Base-by-base conservation (phyloP, 2,329 filamentous ascomycete genomes). In the Chaetomiaceae sp. region DNA sequence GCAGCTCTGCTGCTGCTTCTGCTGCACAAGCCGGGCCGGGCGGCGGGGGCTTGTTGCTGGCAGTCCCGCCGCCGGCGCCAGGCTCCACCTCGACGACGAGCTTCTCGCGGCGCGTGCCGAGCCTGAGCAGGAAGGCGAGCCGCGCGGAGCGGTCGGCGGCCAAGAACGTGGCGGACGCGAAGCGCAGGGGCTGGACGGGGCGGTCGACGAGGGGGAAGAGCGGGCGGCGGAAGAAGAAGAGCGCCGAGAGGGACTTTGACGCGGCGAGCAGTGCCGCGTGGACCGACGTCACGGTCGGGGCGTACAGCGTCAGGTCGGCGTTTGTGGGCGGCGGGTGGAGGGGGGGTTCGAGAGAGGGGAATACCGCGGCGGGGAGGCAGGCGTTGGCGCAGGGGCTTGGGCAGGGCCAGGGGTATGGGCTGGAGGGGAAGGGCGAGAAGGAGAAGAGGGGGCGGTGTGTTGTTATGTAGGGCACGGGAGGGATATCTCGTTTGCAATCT, bases 91-190 rank as follows among this genome's bases (percentile, higher is more conserved):
- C 69, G 2, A 68, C 66, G 5, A 14, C 63, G 40, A 48, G 65
- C 63, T n/a, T 71, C 32, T 73, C 46, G 67, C 71, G 52, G 59
- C 72, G 54, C 30, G 70, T 70, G 38, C 65, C 72, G 0, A 73
- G 72, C 37, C 65, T 81, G 5, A 73, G 66, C 51, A 69, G 79
- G 30, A 73, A 72, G 23, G 72, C 72, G 33, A 83, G 80, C 61
- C 75, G 81, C 36, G 81, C 81, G 1, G 78, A 81, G 62, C 72
- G 80, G 25, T 82, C 80, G 52, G 81, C 81, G 5, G 75, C 80
- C 9, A 83, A 79, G 67, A 85, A 85, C 59, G 79, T 85, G 25
- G 73, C 77, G 16, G 81, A 84, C 56, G 81, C 81, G 1, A 81
- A 77, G 68, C 75, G 73, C 60, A 74, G 73, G 29, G 81, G 81